A percentile compares a stretch with the other conserved stretches of the same genome.
These are phyloP conservation scores for Colletotrichum melonis DNA, from an alignment of 2,329 filamentous ascomycete genomes.

Conservation along the genomic window DNA sequence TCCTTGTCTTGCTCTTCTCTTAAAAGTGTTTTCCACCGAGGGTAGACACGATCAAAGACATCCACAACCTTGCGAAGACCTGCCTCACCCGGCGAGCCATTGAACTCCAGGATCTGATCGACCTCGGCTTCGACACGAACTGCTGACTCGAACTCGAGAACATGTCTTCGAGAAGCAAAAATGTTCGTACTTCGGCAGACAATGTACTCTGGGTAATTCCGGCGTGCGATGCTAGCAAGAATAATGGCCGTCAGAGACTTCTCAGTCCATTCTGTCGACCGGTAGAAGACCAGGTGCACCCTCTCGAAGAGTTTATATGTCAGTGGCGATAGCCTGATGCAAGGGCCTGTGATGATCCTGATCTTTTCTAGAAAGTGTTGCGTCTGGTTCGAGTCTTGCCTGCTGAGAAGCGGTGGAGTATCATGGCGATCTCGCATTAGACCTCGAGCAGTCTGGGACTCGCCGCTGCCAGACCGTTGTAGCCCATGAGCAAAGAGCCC, in stretches of 20 bases:
- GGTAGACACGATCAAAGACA: constrained; percentile 79
- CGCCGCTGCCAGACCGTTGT: constrained; percentile 71
- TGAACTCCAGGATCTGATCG: constrained; percentile 85
- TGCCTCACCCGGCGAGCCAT: constrained; percentile 74
- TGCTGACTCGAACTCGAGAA: constrained; percentile 91
- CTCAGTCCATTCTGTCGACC: constrained; percentile 96
- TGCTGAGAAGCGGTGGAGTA: constrained; percentile 40
- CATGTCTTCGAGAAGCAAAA: constrained; percentile 78
- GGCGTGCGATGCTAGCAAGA: constrained; percentile 85
- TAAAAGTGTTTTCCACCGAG: constrained; percentile 82
- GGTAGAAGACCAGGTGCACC: constrained; percentile 95
- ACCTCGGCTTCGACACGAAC: constrained; percentile 84
- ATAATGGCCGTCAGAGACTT: constrained; percentile 97
- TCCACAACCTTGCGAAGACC: constrained; percentile 76
- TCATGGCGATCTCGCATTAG: constrained; percentile 44
- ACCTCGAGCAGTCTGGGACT: constrained; percentile 60
- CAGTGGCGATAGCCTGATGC: constrained; percentile 80
- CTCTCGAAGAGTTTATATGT: constrained; percentile 88
- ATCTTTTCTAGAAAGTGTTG: constrained; percentile 83
- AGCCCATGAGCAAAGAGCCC: constrained; percentile 78
- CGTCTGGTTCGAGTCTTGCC: constrained; percentile 71
- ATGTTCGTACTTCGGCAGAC: constrained; percentile 92
- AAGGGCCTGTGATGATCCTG: constrained; percentile 80
- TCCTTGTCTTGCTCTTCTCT: constrained; percentile 83
- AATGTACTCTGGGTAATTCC: constrained; percentile 90